Evolutionary conservation across 2,329 filamentous ascomycete genomes (phyloP), one percentile per base, ranked within the genome.

Genomic region (Arthrinium puccinioides): DNA sequence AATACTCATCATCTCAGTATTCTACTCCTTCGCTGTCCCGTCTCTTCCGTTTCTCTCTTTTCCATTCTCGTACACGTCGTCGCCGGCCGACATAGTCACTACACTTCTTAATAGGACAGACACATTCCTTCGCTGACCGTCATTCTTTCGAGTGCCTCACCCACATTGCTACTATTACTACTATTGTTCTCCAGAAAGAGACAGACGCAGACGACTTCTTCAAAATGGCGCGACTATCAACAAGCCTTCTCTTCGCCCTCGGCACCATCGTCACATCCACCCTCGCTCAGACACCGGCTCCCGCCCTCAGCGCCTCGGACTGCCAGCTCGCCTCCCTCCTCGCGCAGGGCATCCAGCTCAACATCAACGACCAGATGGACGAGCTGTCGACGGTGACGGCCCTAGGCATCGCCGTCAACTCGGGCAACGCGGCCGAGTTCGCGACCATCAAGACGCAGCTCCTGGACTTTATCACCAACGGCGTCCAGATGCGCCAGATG

Each of bases 301-400:
- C 24, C 31, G 9, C 15, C 31, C 14, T 21, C 31, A 5, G 19
- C 4, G n/a, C n/a, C n/a, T n/a, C n/a, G n/a, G 28, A 16, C 15
- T 53, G 50, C 11, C 41, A 38, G 4, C 36, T 38, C 5, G 43
- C 43, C n/a, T 35, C 40, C 30, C 47, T 49, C 37, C 31, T 52
- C 15, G 49, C 47, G 5, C 37, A 39, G 27, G 47, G 47, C 20
- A 52, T 52, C 21, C 35, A 40, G 9, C 19, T 44, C n/a, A 52
- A 52, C 39, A 52, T 52, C 15, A 27, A 36, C 19, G 44, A 44
- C 25, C 50, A 52, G 40, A 37, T 48, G 41, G 37, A 44, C 35
- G 49, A 52, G 43, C 43, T 44, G 24, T 11, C 34, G 6, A 39
- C 46, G 4, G 40, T 42, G 10, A 38, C 33, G 25, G 31, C 43